A percentile compares a stretch with the other conserved stretches of the same genome.
phyloP scores from a whole-genome alignment of 1,284 basidiomycete species.

The Moesziomyces globuligerus region DNA sequence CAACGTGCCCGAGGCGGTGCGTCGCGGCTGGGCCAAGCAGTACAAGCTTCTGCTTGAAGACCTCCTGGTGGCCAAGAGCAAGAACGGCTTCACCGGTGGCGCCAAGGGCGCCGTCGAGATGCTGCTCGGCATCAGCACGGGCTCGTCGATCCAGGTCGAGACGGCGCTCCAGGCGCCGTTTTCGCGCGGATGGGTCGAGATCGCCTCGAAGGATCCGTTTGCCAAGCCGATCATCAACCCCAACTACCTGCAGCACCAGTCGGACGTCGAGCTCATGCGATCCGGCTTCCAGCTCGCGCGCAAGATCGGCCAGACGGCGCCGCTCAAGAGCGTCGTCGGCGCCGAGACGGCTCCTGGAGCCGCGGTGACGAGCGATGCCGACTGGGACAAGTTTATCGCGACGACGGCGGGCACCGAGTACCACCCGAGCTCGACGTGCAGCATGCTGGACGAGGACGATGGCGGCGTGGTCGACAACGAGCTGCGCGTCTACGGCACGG shows the following conservation, averaged over 20 bases:
- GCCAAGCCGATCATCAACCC: constrained; percentile 55
- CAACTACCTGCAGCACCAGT: constrained; percentile 49
- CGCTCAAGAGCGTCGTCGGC: constrained; percentile 25
- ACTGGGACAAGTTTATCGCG: constrained; percentile 52
- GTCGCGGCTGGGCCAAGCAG: constrained; percentile 46
- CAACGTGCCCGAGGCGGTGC: constrained; percentile 39
- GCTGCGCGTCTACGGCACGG: constrained; percentile 74
- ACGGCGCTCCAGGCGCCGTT: constrained; percentile 60
- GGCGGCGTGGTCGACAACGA: constrained; percentile 77
- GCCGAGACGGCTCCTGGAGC: constrained; percentile 39
- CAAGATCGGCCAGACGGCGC: constrained; percentile 38
- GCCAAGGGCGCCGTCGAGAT: constrained; percentile 56
- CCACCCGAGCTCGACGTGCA: constrained; percentile 73
- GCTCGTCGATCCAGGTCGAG: constrained; percentile 41
- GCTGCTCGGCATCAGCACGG: constrained; percentile 52
- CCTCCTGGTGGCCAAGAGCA: constrained; percentile 20
- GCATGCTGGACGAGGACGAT: constrained; percentile 74
- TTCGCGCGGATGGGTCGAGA: constrained; percentile 58
- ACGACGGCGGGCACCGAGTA: constrained; percentile 47
- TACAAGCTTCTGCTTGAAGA: constrained; percentile 45
- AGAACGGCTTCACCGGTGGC: constrained; percentile 29
- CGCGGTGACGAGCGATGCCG: constrained; percentile 29
- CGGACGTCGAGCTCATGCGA: constrained; percentile 54
- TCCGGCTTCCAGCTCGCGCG: constrained; percentile 54
- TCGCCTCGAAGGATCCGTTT: constrained; percentile 48